Evolutionary conservation across 306 rosid genomes (phyloP).

Genomic region (Trifolium fragiferum): DNA sequence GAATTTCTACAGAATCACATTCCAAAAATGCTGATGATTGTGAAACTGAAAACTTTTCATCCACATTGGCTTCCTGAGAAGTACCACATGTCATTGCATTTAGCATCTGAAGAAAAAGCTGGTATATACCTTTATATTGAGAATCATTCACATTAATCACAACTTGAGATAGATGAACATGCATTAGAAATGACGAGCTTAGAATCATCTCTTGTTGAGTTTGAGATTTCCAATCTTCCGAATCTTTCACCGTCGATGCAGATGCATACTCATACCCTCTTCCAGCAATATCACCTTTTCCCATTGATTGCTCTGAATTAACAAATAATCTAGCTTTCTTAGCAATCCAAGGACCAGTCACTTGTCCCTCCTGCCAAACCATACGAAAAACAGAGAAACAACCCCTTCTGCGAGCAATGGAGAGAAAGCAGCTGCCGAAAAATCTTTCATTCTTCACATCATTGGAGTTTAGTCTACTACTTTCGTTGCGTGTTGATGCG

Average conservation of each 20-base stretch:
- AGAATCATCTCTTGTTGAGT: constrained; percentile 81
- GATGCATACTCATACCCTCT: constrained; percentile 78
- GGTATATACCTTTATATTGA: constrained; percentile 58
- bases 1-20: constrained; percentile 65
- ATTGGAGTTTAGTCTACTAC: constrained; percentile 46
- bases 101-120: constrained; percentile 63
- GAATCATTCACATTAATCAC: constrained; percentile 53
- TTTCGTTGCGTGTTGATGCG: constrained; percentile 44
- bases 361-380: constrained; percentile 80
- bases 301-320: constrained; percentile 65
- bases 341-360: constrained; percentile 94
- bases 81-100: constrained; percentile 53
- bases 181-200: constrained; percentile 71
- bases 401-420: constrained; percentile 55
- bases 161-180: constrained; percentile 57
- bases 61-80: constrained; percentile 50
- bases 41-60: constrained; percentile 51
- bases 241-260: constrained; percentile 70
- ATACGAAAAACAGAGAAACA: constrained; percentile 61
- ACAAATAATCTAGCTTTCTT: constrained; percentile 80
- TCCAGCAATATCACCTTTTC: constrained; percentile 60
- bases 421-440: constrained; percentile 63
- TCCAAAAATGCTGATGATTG: constrained; percentile 75
- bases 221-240: constrained; percentile 71
- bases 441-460: constrained; percentile 49